Evolutionary conservation across 805 yeast species (phyloP), one percentile per base, ranked within the genome.

Genomic region (Candida taoyuanica): DNA sequence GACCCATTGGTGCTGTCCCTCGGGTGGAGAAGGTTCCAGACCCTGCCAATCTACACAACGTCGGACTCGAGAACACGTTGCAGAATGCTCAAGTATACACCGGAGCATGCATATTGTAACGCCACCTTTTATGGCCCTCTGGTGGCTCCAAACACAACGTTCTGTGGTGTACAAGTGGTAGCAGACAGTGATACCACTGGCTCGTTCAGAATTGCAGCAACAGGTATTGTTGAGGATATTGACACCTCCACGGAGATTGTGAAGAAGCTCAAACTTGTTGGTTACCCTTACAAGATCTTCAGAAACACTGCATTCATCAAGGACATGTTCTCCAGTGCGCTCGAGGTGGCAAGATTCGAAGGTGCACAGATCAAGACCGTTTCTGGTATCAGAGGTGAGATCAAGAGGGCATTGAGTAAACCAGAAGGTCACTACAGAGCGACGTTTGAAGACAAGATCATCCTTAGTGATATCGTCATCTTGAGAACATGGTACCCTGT

Each of bases 11-110:
- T 93, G 38, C 60, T 93, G 34, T 91, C 98, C 0, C 65, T 93
- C 30, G 99, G 99, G 27, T 93, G 98, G 99, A 79, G 99, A 68
- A 74, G 99, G 62, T 94, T 93, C 68, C 99, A 93, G 64, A 89
- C 98, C 0, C 66, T 91, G 39, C 99, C 99, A 7, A 74, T 93
- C 18, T 93, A 89, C 60, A 89, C 98, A 4, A 93, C 98, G 0
- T 79, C 95, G 6, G 99, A 93, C 63, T 93, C 98, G 6, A 75
- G 99, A 65, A 93, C 99, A 12, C 77, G 99, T 70, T 91, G 89
- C 56, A 82, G 98, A 67, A 86, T 93, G 96, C 73, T 93, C 65
- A 93, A 93, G 59, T 93, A 93, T 60, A 93, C 98, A 0, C 98
- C 98, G 7, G 99, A 93, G 58, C 99, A 93, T 62, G 86, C 96